Percentiles rank a stretch among this genome's conserved stretches.
Conservation (phyloP, 768 basidiomycete species). For the Rhizopogon sp. region DNA sequence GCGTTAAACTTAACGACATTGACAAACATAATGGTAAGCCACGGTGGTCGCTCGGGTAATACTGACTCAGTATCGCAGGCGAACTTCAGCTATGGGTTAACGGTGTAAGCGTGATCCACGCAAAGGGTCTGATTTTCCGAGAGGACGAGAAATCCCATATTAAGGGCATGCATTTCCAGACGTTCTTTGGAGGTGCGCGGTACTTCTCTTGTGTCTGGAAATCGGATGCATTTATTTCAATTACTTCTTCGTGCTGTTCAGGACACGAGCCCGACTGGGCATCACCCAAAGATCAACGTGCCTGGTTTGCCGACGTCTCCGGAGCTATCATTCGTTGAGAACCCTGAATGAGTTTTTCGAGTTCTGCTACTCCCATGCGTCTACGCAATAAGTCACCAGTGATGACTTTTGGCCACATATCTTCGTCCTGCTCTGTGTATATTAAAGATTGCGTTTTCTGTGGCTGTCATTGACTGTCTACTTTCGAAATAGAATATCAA, state of each 20-base stretch:
- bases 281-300: slow-evolving; percentile 51
- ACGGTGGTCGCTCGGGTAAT: not conserved
- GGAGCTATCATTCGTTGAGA: slow-evolving; percentile 30
- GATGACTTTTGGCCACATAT: too few species aligned
- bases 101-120: slow-evolving; percentile 50
- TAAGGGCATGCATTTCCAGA: slow-evolving; percentile 70
- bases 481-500: too few species aligned
- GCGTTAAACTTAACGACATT: slow-evolving; percentile 64
- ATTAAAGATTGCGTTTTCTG: too few species aligned
- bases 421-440: too few species aligned
- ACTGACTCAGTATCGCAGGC: slow-evolving; percentile 30
- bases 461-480: too few species aligned
- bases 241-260: slow-evolving; percentile 12
- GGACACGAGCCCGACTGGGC: slow-evolving; percentile 58
- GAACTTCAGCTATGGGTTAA: slow-evolving; percentile 64
- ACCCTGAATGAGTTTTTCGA: not conserved
- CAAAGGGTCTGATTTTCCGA: slow-evolving; percentile 45
- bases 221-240: not conserved
- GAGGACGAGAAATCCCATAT: slow-evolving; percentile 34
- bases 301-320: slow-evolving; percentile 56
- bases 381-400: too few species aligned
- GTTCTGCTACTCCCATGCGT: too few species aligned
- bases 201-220: not conserved
- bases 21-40: slow-evolving; percentile 52
- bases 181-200: slow-evolving; percentile 68